A percentile compares a stretch with the other conserved stretches of the same genome.
These are phyloP conservation scores for Saccharomycopsis hybrid DNA, from an alignment of 1,139 yeast species.

Conservation along the genomic window DNA sequence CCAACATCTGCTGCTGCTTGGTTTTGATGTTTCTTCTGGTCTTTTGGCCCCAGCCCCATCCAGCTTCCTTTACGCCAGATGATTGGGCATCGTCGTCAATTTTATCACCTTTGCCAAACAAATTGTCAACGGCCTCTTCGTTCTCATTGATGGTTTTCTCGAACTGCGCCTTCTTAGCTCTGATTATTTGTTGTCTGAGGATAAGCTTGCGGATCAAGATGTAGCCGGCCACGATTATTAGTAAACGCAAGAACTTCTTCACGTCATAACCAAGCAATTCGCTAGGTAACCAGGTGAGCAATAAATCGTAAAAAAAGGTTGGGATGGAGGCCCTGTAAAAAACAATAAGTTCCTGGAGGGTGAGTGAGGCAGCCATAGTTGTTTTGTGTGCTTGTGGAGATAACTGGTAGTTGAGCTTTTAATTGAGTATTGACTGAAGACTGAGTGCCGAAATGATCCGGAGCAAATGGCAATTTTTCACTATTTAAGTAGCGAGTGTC, in stretches of 20 bases:
- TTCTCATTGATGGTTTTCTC: neutral
- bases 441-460: too few species aligned
- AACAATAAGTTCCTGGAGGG: conserved; percentile 12
- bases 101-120: conserved; percentile 11
- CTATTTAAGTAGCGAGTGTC: too few species aligned
- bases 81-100: conserved; percentile 4
- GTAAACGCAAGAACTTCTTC: conserved; percentile 12
- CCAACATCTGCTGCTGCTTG: conserved; percentile 11
- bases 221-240: conserved; percentile 19
- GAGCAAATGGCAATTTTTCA: too few species aligned
- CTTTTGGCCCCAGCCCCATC: conserved; percentile 22
- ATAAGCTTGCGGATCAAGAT: conserved; percentile 16
- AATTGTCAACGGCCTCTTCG: conserved; percentile 14
- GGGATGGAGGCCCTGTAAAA: conserved; percentile 10
- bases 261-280: conserved; percentile 16
- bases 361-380: too few species aligned
- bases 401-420: too few species aligned
- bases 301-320: conserved; percentile 11
- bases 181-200: conserved; percentile 14
- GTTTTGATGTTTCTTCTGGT: conserved; percentile 16
- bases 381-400: too few species aligned
- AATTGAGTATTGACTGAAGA: too few species aligned
- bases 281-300: conserved; percentile 12
- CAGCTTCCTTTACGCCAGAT: conserved; percentile 13
- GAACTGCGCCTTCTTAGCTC: conserved; percentile 13